Evolutionary conservation across 1,139 yeast genomes (phyloP), one percentile per base, ranked within the genome.

Genomic region (Blastobotrys proliferans): DNA sequence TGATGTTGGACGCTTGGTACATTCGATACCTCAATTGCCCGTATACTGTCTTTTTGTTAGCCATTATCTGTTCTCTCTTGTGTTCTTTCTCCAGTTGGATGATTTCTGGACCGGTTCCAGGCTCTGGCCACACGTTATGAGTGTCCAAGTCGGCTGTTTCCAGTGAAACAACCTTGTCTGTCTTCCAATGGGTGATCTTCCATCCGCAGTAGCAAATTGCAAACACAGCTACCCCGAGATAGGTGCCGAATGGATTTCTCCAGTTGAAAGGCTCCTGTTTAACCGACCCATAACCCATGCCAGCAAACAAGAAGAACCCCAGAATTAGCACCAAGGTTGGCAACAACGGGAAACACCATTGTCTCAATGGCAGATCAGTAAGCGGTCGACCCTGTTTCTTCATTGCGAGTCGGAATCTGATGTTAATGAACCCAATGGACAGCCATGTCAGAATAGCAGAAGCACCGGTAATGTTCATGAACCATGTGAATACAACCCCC

Each of bases 361-460:
- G 76, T 20, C 55, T 61, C 57, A 72, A 73, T 6, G 73, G 70
- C 38, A 76, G 66, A 50, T 74, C 78, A 43, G 69, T 73, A 28
- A 62, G 51, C 31, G 60, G 40, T 16, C 35, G 31, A 6, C 17
- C 17, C 21, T 41, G 44, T 18, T 18, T 27, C 27, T 41, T 59
- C 67, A 74, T 67, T 8, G 79, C 80, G 55, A 58, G 59, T 55
- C 77, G 66, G 59, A 76, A 74, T 48, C 81, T 60, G 39, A 74
- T 53, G 44, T 74, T 79, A 40, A 70, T 65, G 51, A 63, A 64
- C 44, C 76, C 73, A 21, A 76, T 71, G 35, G 71, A 65, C 32
- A 68, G 70, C 80, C 81, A 76, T 16, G 75, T 73, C 54, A 75
- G 69, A 56, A 76, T 73, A 1, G 79, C 68, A 3, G 79, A 69